Evolutionary conservation across 2,329 filamentous ascomycete genomes (phyloP).

Genomic region (Aureobasidium pullulans): DNA sequence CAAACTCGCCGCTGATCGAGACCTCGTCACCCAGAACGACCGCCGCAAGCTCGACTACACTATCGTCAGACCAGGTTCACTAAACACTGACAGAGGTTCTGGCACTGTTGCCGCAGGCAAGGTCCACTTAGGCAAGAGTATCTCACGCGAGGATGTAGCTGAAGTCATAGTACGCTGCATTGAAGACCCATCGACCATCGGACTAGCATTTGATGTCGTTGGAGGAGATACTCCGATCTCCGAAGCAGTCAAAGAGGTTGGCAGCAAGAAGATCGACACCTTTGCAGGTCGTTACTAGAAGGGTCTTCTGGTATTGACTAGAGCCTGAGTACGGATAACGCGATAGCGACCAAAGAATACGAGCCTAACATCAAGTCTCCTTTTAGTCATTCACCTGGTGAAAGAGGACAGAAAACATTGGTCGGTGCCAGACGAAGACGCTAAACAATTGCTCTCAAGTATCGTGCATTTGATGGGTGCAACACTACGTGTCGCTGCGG

Average conservation of each 20-base stretch:
- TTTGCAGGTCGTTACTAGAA: slow-evolving; percentile 29
- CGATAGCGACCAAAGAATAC: too few relatives aligned
- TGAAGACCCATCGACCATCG: slow-evolving; percentile 38
- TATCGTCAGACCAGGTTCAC: slow-evolving; percentile 36
- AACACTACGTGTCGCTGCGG: too few relatives aligned
- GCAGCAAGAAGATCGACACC: slow-evolving; percentile 27
- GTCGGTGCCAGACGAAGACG: too few relatives aligned
- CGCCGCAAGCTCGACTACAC: slow-evolving; percentile 37
- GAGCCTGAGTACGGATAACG: too few relatives aligned
- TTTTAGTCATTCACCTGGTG: too few relatives aligned
- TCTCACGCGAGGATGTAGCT: slow-evolving; percentile 55
- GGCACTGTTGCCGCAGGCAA: slow-evolving; percentile 38
- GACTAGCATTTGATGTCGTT: slow-evolving; percentile 38
- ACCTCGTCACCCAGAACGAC: slow-evolving; percentile 33
- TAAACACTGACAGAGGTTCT: slow-evolving; percentile 40
- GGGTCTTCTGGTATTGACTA: not conserved
- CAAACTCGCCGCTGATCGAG: slow-evolving; percentile 37
- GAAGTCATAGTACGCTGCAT: slow-evolving; percentile 50
- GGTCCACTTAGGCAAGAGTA: slow-evolving; percentile 30
- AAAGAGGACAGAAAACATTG: too few relatives aligned
- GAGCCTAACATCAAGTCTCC: too few relatives aligned
- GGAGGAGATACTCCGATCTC: slow-evolving; percentile 33
- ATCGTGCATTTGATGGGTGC: too few relatives aligned
- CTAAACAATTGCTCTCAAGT: too few relatives aligned
- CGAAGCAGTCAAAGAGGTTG: slow-evolving; percentile 35